A percentile compares a stretch with the other conserved stretches of the same genome.
phyloP scores from a whole-genome alignment of 2,329 filamentous ascomycete genomes.

The Fusarium sp. region DNA sequence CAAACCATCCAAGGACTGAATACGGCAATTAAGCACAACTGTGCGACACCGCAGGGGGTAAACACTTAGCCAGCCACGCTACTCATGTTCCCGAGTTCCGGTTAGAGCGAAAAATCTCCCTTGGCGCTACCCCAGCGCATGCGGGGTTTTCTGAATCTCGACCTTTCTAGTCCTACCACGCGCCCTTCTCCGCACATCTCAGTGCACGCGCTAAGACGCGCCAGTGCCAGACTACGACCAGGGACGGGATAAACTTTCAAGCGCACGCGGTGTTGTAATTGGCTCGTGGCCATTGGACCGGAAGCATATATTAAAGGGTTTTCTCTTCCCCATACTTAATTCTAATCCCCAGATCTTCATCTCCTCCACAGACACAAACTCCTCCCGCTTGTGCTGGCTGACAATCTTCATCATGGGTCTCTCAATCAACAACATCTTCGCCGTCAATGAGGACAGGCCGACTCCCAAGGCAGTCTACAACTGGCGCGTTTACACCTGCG shows the following conservation, averaged over 20 bases:
- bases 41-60: not conserved
- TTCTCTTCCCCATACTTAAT: not conserved
- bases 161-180: not conserved
- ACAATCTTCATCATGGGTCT: not conserved
- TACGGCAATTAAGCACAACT: not conserved
- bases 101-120: not conserved
- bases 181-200: not conserved
- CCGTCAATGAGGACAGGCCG: constrained; percentile 65
- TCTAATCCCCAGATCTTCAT: not conserved
- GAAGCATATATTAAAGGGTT: not conserved
- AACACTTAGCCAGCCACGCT: not conserved
- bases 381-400: not conserved
- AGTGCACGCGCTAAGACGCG: not conserved
- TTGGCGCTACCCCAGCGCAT: not conserved
- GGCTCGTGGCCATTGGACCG: not conserved
- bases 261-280: not conserved
- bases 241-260: constrained; percentile 10
- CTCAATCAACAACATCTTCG: constrained; percentile 56
- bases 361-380: not conserved
- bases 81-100: not conserved
- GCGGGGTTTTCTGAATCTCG: constrained; percentile 3
- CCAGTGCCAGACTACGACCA: not conserved
- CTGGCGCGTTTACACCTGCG: constrained; percentile 67
- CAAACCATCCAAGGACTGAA: not conserved
- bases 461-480: constrained; percentile 68